A percentile compares a stretch with the other conserved stretches of the same genome.
These are phyloP conservation scores for Penicilliopsis zonata DNA, from an alignment of 495 filamentous ascomycete species.

Conservation along the genomic window DNA sequence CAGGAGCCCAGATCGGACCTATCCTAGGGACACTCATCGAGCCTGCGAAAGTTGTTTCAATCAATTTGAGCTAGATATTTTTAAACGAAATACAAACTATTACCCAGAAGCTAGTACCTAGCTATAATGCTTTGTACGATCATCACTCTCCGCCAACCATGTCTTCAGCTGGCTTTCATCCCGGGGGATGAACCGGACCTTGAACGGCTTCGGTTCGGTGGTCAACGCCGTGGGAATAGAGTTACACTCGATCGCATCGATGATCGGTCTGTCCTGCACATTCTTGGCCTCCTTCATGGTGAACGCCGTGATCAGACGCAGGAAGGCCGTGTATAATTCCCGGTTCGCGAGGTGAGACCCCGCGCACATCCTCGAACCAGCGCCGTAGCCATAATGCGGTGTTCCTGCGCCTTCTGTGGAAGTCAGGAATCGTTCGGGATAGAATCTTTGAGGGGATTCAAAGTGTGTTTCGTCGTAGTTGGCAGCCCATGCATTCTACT, in stretches of 20 bases:
- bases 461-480: constrained; percentile 59
- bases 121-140: constrained; percentile 44
- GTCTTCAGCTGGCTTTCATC: constrained; percentile 28
- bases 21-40: too few species aligned
- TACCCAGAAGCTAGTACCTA: too few species aligned
- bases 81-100: too few species aligned
- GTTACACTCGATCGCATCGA: constrained; percentile 54
- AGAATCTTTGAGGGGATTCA: constrained; percentile 43
- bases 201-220: constrained; percentile 61
- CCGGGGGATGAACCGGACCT: constrained; percentile 39
- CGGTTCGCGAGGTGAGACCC: constrained; percentile 58
- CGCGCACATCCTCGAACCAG: constrained; percentile 61
- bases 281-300: constrained; percentile 31
- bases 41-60: too few species aligned
- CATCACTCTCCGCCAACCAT: constrained; percentile 45
- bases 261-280: constrained; percentile 35
- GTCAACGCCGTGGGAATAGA: constrained; percentile 51
- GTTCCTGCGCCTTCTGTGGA: constrained; percentile 44
- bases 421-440: constrained; percentile 55
- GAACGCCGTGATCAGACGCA: constrained; percentile 58
- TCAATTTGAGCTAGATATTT: too few species aligned
- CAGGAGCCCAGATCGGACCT: too few species aligned
- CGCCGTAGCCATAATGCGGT: constrained; percentile 59
- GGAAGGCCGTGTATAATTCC: constrained; percentile 54
- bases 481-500: constrained; percentile 54